phyloP scores from a whole-genome alignment of 208 protist genomes.

The Wallacemonas sp. region DNA sequence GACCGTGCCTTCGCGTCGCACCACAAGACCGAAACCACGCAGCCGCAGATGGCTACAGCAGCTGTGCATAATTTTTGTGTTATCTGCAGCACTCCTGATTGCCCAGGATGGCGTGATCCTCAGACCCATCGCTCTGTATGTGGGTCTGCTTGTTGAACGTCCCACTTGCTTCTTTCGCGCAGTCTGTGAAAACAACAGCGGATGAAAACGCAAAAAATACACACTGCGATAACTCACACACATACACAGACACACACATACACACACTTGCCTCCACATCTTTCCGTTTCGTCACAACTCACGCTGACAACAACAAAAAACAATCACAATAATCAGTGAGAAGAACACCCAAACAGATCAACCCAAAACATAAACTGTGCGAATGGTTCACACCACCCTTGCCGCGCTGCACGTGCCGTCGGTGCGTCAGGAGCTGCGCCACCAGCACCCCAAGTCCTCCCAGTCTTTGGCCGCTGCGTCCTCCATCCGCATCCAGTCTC shows the following conservation, averaged over 20 bases:
- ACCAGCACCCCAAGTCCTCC: conserved; percentile 15
- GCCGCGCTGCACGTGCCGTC: conserved; percentile 35
- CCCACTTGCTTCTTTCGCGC: no score
- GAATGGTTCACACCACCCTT: conserved; percentile 6
- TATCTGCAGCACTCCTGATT: no score
- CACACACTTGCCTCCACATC: conserved; percentile 4
- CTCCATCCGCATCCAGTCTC: not conserved
- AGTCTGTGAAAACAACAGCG: no score
- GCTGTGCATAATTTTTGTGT: no score
- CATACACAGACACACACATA: conserved; percentile 7
- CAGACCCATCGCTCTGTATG: no score
- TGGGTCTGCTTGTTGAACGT: no score
- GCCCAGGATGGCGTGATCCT: no score
- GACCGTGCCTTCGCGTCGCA: no score
- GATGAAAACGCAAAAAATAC: not conserved
- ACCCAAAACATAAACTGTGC: not conserved
- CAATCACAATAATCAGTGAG: not conserved
- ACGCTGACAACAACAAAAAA: not conserved
- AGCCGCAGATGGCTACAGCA: no score
- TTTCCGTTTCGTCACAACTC: conserved; percentile 6
- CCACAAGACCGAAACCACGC: no score
- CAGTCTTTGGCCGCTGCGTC: not conserved
- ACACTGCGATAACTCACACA: conserved; percentile 5
- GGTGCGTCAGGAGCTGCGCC: conserved; percentile 32
- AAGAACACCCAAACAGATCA: not conserved